Base-by-base conservation (phyloP, 1,284 basidiomycete genomes). In the Leccinum variabile region DNA sequence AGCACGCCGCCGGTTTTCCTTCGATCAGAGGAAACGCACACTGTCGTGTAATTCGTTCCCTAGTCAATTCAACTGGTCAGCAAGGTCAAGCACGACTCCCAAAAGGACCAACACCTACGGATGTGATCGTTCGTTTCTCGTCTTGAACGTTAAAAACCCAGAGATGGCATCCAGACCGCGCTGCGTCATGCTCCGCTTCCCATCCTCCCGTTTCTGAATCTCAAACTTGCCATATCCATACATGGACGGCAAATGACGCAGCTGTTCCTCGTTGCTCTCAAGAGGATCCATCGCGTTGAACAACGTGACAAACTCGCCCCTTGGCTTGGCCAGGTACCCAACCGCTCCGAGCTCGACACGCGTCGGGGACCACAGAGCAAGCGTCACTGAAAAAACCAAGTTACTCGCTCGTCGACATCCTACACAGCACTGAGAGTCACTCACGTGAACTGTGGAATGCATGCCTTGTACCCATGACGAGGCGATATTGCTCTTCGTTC, bases 351-450 rank as follows among this genome's bases (percentile, higher is more conserved):
- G 72, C 14, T 78, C 70, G 2, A 92, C 81, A 2, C 68, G 77
- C 1, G 80, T 74, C 1, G 91, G 91, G 2, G 80, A 79, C 91
- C 90, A 93, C 2, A 92, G 74, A 1, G 90, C 87, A 7, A 91
- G 75, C 0, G 81, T 86, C 65, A 92, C 90, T 91, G 62, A 54
- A 2, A 44, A 54, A 44, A 54, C 33, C 30, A 63, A 9, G 44
- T 41, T 22, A n/a, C 32, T 18, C 32, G 18, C 0, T 54, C 30
- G n/a, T 33, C 30, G 9, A 13, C 52, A 13, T 30, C 6, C 6
- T 35, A 35, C 33, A 22, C 6, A 18, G 1, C n/a, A 35, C 33
- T 79, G 44, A 50, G 25, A 37, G 56, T 37, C 6, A 78, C 89
- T 65, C 63, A 91, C 90, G 66, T 35, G 87, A 85, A 22, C 82